Base-by-base conservation (phyloP, 768 basidiomycete genomes). In the Amanita molliuscula region DNA sequence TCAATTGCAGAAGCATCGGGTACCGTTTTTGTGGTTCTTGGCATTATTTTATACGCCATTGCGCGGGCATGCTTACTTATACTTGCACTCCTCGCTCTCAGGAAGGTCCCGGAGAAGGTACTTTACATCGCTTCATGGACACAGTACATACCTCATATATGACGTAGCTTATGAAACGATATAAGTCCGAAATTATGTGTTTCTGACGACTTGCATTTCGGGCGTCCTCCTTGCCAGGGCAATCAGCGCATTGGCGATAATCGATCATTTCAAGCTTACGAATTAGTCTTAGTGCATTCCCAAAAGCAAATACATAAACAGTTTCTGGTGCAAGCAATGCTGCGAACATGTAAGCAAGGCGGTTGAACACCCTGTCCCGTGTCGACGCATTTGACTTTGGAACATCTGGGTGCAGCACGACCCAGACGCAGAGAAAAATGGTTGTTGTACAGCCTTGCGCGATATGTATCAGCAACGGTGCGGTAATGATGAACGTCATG, bases 11-110 rank as follows among this genome's bases (percentile, higher is more conserved):
- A 11, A 31, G 11, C 6, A 11, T 31, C 29, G 5, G 29, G 29
- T 11, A 53, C 48, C 48, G 21, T 54, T 2, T 50, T 51, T 16
- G 48, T 36, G 8, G 37, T n/a, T n/a, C n/a, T n/a, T n/a, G n/a
- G n/a, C n/a, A n/a, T n/a, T n/a, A n/a, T 51, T 28, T 33, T 41
- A 0, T 35, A 56, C 16, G 50, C 41, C 16, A 6, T 57, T 6
- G 34, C 40, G 42, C 48, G 47, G 11, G 41, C 53, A 10, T 34
- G 16, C 13, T 34, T 47, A 10, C 11, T 45, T 7, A 13, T 45
- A 10, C 35, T 36, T 10, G 40, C 50, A n/a, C 7, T 51, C 6
- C 13, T 44, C 20, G 20, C 43, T 2, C 43, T 51, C 18, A 29
- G 15, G n/a, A 13, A 1, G 11, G 20, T 51, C 13, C 50, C 50